Percentiles rank a stretch among this genome's conserved stretches.
These are phyloP conservation scores for Trebouxia sp. DNA, from an alignment of 139 green algal species.

Conservation along the genomic window DNA sequence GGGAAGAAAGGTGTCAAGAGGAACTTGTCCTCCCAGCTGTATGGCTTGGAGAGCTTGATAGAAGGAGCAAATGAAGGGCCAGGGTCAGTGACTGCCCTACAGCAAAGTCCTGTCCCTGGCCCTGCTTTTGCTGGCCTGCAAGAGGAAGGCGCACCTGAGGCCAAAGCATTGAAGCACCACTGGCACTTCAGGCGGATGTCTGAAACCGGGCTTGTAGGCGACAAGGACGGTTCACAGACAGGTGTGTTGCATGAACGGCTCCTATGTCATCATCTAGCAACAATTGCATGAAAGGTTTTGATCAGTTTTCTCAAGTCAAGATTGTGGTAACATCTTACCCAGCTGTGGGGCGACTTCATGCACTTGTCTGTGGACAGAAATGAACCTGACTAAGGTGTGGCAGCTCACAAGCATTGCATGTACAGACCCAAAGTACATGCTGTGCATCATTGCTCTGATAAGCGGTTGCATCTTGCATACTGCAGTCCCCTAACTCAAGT, in stretches of 20 bases:
- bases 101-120: background rate
- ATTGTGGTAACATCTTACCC: too few relatives aligned
- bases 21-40: background rate
- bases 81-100: background rate
- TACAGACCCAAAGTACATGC: too few relatives aligned
- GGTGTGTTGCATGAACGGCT: too few relatives aligned
- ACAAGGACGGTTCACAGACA: background rate
- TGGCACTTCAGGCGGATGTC: background rate
- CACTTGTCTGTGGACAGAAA: too few relatives aligned
- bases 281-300: too few relatives aligned
- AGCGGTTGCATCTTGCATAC: too few relatives aligned
- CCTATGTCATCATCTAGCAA: too few relatives aligned
- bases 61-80: background rate
- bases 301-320: too few relatives aligned
- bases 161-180: background rate
- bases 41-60: background rate
- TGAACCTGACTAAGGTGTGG: too few relatives aligned
- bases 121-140: background rate
- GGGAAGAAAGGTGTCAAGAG: background rate
- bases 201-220: background rate
- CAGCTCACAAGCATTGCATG: too few relatives aligned
- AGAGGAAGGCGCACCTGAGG: background rate
- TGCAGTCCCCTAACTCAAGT: background rate
- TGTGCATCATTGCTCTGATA: too few relatives aligned
- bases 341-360: too few relatives aligned